Evolutionary conservation across 148 eudicot genomes (phyloP).

Genomic region (Spergularia bocconei): DNA sequence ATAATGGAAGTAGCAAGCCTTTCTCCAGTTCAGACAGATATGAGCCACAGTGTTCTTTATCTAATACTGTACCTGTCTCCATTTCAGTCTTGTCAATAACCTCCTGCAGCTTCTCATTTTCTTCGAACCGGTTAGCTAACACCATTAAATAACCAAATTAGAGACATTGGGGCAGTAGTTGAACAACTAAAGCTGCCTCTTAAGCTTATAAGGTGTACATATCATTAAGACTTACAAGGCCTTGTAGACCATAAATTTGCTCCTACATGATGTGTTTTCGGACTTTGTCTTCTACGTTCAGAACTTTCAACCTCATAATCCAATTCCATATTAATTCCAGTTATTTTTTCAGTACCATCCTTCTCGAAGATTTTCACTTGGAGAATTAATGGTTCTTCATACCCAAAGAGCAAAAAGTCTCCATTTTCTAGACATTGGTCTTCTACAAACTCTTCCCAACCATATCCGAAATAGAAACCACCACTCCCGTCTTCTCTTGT

Average conservation of each 20-base stretch:
- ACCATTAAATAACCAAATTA: not conserved
- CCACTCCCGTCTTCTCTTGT: conserved; percentile 14
- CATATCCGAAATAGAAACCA: conserved; percentile 16
- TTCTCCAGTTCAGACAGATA: not conserved
- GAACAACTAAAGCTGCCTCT: not conserved
- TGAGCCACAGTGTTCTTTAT: not conserved
- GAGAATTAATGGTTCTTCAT: conserved; percentile 18
- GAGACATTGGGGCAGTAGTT: not conserved
- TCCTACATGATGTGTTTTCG: conserved; percentile 5
- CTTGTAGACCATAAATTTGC: conserved; percentile 7
- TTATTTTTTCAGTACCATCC: conserved; percentile 28
- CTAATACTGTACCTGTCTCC: not conserved
- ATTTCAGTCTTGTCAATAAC: not conserved
- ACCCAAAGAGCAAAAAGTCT: conserved; percentile 22
- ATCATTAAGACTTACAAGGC: conserved; percentile 10
- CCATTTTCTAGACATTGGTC: conserved; percentile 21
- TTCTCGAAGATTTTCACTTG: conserved; percentile 28
- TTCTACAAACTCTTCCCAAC: conserved; percentile 25
- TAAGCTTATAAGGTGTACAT: not conserved
- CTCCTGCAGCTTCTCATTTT: not conserved
- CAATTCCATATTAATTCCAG: conserved; percentile 3
- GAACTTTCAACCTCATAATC: conserved; percentile 1
- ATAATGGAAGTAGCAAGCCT: too few species aligned
- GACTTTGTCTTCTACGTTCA: conserved; percentile 5
- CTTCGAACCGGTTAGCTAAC: not conserved